A percentile compares a stretch with the other conserved stretches of the same genome.
These are phyloP conservation scores for Globisporangium nagaii DNA, from an alignment of 352 stramenopile species.

Conservation along the genomic window DNA sequence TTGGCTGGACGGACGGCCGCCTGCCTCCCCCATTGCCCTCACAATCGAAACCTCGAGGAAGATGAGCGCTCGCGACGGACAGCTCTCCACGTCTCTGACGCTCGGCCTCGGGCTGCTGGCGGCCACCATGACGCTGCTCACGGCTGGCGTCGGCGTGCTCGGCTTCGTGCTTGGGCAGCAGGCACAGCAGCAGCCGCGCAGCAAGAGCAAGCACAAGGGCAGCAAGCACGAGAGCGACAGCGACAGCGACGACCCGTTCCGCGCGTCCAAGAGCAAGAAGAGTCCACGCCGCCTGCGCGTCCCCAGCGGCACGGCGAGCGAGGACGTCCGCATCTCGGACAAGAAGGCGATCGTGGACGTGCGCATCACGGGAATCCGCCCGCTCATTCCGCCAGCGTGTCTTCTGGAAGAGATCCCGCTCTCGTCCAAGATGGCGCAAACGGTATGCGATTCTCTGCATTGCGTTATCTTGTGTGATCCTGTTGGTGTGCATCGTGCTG, in stretches of 20 bases:
- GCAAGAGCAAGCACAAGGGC: slow-evolving; percentile 11
- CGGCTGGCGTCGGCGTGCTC: slow-evolving; percentile 55
- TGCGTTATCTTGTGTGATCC: neutral
- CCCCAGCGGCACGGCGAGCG: slow-evolving; percentile 53
- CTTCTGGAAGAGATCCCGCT: slow-evolving; percentile 83
- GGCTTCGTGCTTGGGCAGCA: slow-evolving; percentile 69
- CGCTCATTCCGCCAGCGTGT: slow-evolving; percentile 82
- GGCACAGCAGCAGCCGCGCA: slow-evolving; percentile 2
- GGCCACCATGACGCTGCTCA: slow-evolving; percentile 70
- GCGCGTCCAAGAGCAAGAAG: slow-evolving; percentile 8
- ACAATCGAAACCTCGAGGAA: neutral
- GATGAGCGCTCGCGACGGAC: slow-evolving; percentile 17
- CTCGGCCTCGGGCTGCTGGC: slow-evolving; percentile 61
- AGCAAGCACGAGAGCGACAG: slow-evolving; percentile 11
- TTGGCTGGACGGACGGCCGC: too few species aligned
- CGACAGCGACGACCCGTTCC: slow-evolving; percentile 12
- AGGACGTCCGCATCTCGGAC: slow-evolving; percentile 83
- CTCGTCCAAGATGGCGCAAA: slow-evolving; percentile 71
- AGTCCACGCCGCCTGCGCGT: slow-evolving; percentile 45
- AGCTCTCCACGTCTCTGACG: slow-evolving; percentile 46
- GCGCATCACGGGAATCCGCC: slow-evolving; percentile 80
- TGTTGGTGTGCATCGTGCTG: neutral
- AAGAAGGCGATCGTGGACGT: slow-evolving; percentile 85
- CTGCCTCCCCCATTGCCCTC: neutral
- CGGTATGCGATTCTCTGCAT: slow-evolving; percentile 14